A percentile compares a stretch with the other conserved stretches of the same genome.
Evolutionary conservation across 257 asterid species (phyloP).

Genomic region (Solanum commersonii): DNA sequence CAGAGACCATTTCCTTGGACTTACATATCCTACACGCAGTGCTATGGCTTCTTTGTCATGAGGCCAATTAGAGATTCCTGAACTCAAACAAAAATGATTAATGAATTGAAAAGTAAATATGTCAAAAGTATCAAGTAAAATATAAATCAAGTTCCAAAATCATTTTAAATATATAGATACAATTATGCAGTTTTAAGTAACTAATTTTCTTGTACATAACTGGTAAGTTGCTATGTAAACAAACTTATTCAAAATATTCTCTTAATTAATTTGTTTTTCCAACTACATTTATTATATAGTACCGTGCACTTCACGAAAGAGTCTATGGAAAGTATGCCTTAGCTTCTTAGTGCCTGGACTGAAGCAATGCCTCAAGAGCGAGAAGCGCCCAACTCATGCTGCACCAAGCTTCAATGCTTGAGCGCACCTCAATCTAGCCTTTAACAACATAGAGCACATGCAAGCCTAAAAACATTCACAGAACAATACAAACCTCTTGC

Average conservation of each 20-base stretch:
- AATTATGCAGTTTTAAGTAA: neutral
- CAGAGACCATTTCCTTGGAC: slow-evolving; percentile 7
- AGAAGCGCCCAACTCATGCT: neutral
- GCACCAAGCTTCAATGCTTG: neutral
- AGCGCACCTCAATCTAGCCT: neutral
- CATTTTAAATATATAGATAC: neutral
- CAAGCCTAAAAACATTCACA: neutral
- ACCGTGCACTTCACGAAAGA: neutral
- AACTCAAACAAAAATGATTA: neutral
- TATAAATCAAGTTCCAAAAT: neutral
- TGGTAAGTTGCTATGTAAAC: neutral
- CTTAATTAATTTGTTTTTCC: neutral
- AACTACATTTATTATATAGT: neutral
- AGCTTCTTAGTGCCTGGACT: neutral
- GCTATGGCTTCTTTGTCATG: slow-evolving; percentile 58
- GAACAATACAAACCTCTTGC: slow-evolving; percentile 18
- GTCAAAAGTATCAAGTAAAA: neutral
- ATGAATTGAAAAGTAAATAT: neutral
- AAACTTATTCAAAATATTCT: neutral
- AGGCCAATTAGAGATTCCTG: slow-evolving; percentile 59
- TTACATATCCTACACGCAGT: slow-evolving; percentile 76
- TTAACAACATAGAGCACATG: neutral
- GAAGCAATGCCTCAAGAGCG: neutral
- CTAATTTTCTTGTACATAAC: neutral
- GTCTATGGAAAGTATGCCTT: neutral